phyloP scores from a whole-genome alignment of 2,329 filamentous ascomycete species.

The Colletotrichum sp. region DNA sequence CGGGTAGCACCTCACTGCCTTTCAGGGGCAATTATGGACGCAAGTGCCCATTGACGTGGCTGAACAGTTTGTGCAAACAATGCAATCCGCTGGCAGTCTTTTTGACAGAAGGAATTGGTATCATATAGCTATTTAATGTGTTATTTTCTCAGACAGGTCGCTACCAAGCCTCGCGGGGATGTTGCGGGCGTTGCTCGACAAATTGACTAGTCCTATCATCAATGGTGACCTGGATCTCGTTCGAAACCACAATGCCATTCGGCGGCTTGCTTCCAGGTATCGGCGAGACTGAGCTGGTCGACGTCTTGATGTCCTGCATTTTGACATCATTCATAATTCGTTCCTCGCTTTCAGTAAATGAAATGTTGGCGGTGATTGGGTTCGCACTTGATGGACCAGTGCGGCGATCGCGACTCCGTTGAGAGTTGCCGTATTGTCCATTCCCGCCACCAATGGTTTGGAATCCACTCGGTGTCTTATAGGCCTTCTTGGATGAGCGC shows the following conservation, averaged over 20 bases:
- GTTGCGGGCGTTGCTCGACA: background rate
- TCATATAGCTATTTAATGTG: background rate
- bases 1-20: background rate
- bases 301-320: constrained; percentile 38
- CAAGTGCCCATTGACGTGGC: background rate
- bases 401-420: constrained; percentile 29
- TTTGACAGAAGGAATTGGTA: background rate
- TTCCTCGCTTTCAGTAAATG: constrained; percentile 43
- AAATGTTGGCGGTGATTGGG: constrained; percentile 37
- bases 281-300: constrained; percentile 19
- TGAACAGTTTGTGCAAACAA: background rate
- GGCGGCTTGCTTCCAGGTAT: constrained; percentile 14
- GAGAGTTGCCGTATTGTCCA: constrained; percentile 17
- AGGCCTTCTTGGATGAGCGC: constrained; percentile 27
- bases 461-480: constrained; percentile 16
- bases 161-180: constrained; percentile 1
- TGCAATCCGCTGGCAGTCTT: background rate
- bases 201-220: constrained; percentile 23
- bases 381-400: constrained; percentile 32
- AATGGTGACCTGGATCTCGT: constrained; percentile 39
- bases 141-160: background rate
- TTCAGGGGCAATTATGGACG: background rate
- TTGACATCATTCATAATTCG: constrained; percentile 47
- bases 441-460: constrained; percentile 19
- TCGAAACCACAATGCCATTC: constrained; percentile 44